Conservation (phyloP, 352 stramenopile genomes). For the Pythium scleroteichum region DNA sequence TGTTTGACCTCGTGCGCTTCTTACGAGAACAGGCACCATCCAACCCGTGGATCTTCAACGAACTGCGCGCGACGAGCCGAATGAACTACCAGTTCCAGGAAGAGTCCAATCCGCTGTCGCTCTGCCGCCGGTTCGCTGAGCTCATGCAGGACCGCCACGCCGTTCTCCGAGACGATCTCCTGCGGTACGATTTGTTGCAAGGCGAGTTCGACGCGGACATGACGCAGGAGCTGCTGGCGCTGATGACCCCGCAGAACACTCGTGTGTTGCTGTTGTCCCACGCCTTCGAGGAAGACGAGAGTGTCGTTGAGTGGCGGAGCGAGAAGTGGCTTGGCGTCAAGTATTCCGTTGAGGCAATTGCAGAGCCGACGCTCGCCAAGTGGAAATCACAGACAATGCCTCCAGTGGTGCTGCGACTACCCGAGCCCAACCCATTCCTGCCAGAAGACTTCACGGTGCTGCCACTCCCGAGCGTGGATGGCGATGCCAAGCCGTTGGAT, state of each 20-base stretch:
- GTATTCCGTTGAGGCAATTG: constrained; percentile 47
- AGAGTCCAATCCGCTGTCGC: constrained; percentile 24
- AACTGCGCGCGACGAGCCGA: constrained; percentile 31
- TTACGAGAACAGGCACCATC: background rate
- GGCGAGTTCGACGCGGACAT: constrained; percentile 40
- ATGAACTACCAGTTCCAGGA: constrained; percentile 43
- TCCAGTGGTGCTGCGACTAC: constrained; percentile 17
- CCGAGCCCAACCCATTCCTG: constrained; percentile 68
- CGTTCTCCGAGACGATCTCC: constrained; percentile 46
- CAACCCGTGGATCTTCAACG: constrained; percentile 39
- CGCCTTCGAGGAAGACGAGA: constrained; percentile 30
- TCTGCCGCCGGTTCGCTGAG: constrained; percentile 54
- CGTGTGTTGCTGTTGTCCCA: constrained; percentile 61
- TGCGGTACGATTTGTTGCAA: constrained; percentile 59
- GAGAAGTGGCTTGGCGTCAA: constrained; percentile 69
- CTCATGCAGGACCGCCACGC: constrained; percentile 52
- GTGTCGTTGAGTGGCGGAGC: constrained; percentile 7
- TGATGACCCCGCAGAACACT: constrained; percentile 56
- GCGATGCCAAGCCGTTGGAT: constrained; percentile 4
- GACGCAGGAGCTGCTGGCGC: constrained; percentile 33
- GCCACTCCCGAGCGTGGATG: constrained; percentile 6
- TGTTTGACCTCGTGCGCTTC: constrained; percentile 34
- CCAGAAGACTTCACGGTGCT: constrained; percentile 58
- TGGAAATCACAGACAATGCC: constrained; percentile 23
- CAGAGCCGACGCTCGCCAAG: constrained; percentile 17